Percentiles rank a stretch among this genome's conserved stretches.
Conservation (phyloP, 768 basidiomycete species). For the Termitomyces sp. region DNA sequence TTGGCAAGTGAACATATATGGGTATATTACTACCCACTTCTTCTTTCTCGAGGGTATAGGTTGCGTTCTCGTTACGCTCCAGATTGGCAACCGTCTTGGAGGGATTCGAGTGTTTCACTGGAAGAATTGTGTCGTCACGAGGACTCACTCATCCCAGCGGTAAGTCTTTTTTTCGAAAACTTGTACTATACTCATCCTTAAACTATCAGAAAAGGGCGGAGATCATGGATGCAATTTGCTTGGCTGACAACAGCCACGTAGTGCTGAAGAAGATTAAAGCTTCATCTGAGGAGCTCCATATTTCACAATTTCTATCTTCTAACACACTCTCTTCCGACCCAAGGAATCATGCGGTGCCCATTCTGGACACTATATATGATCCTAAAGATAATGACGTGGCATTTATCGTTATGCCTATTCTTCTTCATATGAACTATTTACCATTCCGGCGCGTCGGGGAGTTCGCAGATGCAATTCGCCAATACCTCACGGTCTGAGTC, state of each 20-base stretch:
- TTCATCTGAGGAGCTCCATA: not conserved
- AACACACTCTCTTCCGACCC: not conserved
- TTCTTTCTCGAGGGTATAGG: not conserved
- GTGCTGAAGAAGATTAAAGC: not conserved
- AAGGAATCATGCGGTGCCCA: conserved; percentile 7
- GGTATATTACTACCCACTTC: not conserved
- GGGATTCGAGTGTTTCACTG: not conserved
- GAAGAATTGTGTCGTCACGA: not conserved
- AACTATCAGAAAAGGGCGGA: not conserved
- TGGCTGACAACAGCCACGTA: conserved; percentile 1
- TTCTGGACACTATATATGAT: not conserved
- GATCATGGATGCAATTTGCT: not conserved
- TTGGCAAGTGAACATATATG: not conserved
- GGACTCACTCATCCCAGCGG: not conserved
- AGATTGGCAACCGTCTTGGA: not conserved
- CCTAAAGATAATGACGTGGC: conserved; percentile 1
- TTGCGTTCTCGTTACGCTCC: not conserved
- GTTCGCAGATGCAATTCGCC: conserved; percentile 5
- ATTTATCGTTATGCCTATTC: conserved; percentile 11
- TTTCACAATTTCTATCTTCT: conserved; percentile 1
- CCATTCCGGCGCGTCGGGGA: conserved; percentile 9
- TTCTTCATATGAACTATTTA: not conserved
- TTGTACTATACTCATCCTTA: not conserved
- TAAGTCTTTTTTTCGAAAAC: not conserved
- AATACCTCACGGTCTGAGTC: conserved; percentile 3